These are phyloP conservation scores for Rubia balearica DNA, from an alignment of 305 asterid genomes.

Conservation along the genomic window DNA sequence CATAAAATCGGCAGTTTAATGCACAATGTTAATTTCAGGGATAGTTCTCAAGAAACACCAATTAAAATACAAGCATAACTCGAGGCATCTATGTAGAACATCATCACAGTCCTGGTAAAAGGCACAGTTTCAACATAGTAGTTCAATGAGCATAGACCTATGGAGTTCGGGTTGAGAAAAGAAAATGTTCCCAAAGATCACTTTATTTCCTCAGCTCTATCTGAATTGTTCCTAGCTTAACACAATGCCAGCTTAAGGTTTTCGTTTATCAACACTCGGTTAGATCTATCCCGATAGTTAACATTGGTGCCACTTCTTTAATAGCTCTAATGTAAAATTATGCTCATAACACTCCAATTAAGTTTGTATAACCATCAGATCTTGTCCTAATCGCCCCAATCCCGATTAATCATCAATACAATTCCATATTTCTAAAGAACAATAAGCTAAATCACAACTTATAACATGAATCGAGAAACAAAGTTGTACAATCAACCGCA, in stretches of 20 bases:
- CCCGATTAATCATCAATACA: neutral
- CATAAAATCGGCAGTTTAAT: neutral
- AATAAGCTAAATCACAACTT: neutral
- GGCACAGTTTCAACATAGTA: neutral
- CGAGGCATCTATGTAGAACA: neutral
- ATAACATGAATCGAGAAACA: neutral
- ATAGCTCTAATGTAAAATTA: neutral
- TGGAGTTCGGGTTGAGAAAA: neutral
- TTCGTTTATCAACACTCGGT: neutral
- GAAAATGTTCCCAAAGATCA: neutral
- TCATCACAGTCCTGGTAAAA: neutral
- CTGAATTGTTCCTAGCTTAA: no score
- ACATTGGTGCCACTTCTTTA: neutral
- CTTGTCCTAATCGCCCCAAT: neutral
- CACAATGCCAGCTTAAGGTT: neutral
- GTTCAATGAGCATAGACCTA: neutral
- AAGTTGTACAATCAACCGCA: neutral
- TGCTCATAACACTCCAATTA: neutral
- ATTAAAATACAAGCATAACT: neutral
- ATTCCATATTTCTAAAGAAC: neutral
- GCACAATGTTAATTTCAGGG: neutral
- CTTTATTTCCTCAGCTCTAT: neutral
- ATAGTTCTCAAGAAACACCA: neutral
- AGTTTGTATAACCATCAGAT: neutral
- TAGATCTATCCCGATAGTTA: neutral